Base-by-base conservation (phyloP, 1,284 basidiomycete genomes). In the Malassezia cuniculi region DNA sequence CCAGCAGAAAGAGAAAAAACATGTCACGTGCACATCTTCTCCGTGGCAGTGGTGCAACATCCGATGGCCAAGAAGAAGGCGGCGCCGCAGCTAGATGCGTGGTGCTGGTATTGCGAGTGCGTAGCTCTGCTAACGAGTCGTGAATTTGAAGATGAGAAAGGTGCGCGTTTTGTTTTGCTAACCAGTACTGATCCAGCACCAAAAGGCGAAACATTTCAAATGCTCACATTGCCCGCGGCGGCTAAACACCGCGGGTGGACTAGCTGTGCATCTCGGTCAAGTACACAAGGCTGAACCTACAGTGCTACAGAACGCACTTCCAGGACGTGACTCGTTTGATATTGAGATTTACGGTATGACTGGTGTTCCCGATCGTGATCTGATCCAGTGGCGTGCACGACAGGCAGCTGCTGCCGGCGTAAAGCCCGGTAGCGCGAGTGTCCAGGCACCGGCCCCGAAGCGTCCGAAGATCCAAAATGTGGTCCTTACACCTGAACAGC, bases 271-370 rank as follows among this genome's bases (percentile, higher is more conserved):
- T 67, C 85, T 93, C 36, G 87, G 95, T 56, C 90, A 97, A 68
- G 90, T 97, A 1, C 93, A 97, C 70, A 97, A 97, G 69, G 78
- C 90, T 17, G 86, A 94, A 64, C 83, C 89, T 0, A 87, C 94
- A 70, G 86, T 82, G 86, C 84, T 97, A 22, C 89, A 94, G 43
- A 97, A 95, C 68, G 89, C 90, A 0, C 72, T 97, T 0, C 87
- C 89, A 3, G 90, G 87, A 7, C 78, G 93, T 27, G 90, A 94
- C 70, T 86, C 89, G 2, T 95, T 95, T 62, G 90, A 95, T 67
- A 82, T 97, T 36, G 93, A 99, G 69, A 97, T 99, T 43, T 97
- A 95, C 61, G 90, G 93, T 18, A 97, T 99, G 93, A 89, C 90
- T 66, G 90, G 90, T 45, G 86, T 95, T 40, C 89, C 89, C 5